These are phyloP conservation scores for Fusarium luffae DNA, from an alignment of 2,329 filamentous ascomycete genomes.

Conservation along the genomic window DNA sequence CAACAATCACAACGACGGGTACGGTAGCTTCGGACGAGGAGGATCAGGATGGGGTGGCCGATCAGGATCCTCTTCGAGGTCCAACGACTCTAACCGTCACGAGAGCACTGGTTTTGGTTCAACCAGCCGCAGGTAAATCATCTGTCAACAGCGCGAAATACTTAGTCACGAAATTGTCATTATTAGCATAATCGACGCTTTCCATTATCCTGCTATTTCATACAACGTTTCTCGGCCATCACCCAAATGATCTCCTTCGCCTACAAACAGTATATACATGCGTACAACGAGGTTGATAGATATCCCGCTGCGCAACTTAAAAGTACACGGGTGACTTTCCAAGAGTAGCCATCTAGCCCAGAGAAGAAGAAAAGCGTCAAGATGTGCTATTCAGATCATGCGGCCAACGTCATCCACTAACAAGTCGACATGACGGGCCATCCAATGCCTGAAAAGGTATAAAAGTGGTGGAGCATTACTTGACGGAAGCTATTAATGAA, in stretches of 20 bases:
- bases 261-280: slow-evolving; percentile 45
- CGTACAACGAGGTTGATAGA: slow-evolving; percentile 16
- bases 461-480: slow-evolving; percentile 31
- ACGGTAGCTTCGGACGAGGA: slow-evolving; percentile 51
- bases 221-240: slow-evolving; percentile 30
- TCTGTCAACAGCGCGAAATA: background rate
- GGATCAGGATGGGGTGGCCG: slow-evolving; percentile 48
- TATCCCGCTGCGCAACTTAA: slow-evolving; percentile 34
- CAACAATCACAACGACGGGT: slow-evolving; percentile 45
- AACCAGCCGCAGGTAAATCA: slow-evolving; percentile 66
- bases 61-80: slow-evolving; percentile 51
- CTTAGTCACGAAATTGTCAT: background rate
- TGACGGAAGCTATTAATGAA: slow-evolving; percentile 43
- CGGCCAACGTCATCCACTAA: slow-evolving; percentile 9
- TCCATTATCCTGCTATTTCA: slow-evolving; percentile 45
- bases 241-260: slow-evolving; percentile 20
- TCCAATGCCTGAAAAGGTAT: slow-evolving; percentile 24
- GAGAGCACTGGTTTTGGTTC: slow-evolving; percentile 80
- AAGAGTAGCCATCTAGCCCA: slow-evolving; percentile 45
- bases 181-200: slow-evolving; percentile 39
- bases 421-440: slow-evolving; percentile 1
- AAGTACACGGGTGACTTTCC: slow-evolving; percentile 48
- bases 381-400: slow-evolving; percentile 31
- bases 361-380: slow-evolving; percentile 43
- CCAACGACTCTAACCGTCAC: slow-evolving; percentile 60